phyloP scores from a whole-genome alignment of 2,329 filamentous ascomycete species.

The Neonectria hederae region DNA sequence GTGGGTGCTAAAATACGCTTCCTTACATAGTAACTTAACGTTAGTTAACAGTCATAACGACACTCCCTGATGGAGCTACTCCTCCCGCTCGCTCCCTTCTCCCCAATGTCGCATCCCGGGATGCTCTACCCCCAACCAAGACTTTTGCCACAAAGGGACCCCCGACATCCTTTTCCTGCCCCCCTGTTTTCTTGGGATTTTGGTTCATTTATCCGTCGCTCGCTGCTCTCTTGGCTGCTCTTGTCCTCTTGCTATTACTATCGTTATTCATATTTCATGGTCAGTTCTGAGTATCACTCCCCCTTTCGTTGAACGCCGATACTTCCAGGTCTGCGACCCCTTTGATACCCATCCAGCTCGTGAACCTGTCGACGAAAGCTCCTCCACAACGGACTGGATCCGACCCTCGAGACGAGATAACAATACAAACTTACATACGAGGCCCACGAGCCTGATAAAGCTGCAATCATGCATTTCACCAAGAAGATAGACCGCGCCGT shows the following conservation, averaged over 20 bases:
- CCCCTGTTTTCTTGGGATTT: constrained; percentile 35
- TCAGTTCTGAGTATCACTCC: background rate
- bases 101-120: constrained; percentile 19
- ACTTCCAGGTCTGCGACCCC: constrained; percentile 10
- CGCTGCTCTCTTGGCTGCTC: constrained; percentile 21
- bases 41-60: constrained; percentile 11
- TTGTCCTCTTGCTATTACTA: background rate
- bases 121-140: constrained; percentile 30
- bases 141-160: constrained; percentile 37
- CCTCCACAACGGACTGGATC: constrained; percentile 38
- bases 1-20: background rate
- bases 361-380: constrained; percentile 3
- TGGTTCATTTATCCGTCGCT: constrained; percentile 41
- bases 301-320: background rate
- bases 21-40: too few species aligned
- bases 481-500: constrained; percentile 96
- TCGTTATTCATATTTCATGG: constrained; percentile 2
- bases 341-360: constrained; percentile 24
- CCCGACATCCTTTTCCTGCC: constrained; percentile 36
- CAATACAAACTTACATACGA: constrained; percentile 10
- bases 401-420: constrained; percentile 21
- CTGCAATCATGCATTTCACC: constrained; percentile 61
- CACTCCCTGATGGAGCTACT: constrained; percentile 12
- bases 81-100: background rate
- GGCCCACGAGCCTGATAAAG: constrained; percentile 5